These are phyloP conservation scores for Eutrema heterophyllum DNA, from an alignment of 345 rosid genomes.

Conservation along the genomic window DNA sequence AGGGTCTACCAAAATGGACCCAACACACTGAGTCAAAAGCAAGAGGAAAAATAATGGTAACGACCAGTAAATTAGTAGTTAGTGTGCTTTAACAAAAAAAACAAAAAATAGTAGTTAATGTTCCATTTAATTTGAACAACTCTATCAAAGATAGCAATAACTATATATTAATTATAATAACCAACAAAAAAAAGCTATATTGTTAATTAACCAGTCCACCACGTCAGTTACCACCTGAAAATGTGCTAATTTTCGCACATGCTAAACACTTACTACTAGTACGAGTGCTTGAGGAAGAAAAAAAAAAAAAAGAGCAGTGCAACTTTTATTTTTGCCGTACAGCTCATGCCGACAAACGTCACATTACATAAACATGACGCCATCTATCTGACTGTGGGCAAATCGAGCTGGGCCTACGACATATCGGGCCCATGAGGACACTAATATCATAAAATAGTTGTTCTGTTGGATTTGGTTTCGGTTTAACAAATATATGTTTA, in stretches of 20 bases:
- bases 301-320: neutral
- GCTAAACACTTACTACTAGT: neutral
- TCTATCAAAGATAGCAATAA: neutral
- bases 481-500: neutral
- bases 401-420: neutral
- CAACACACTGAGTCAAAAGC: slow-evolving; percentile 13
- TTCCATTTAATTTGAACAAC: neutral
- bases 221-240: slow-evolving; percentile 7
- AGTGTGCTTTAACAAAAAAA: too few species aligned
- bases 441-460: too few species aligned
- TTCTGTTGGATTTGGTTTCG: neutral
- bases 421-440: neutral
- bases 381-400: neutral
- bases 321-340: neutral
- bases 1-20: slow-evolving; percentile 17
- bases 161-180: neutral
- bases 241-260: slow-evolving; percentile 1
- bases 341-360: slow-evolving; percentile 25
- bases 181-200: neutral
- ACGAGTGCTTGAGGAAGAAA: too few species aligned
- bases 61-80: neutral
- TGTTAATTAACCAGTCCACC: neutral
- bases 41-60: neutral
- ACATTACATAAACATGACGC: neutral
- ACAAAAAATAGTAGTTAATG: too few species aligned